Evolutionary conservation across 768 basidiomycete species (phyloP), one percentile per base, ranked within the genome.

Genomic region (Mycena indigotica): DNA sequence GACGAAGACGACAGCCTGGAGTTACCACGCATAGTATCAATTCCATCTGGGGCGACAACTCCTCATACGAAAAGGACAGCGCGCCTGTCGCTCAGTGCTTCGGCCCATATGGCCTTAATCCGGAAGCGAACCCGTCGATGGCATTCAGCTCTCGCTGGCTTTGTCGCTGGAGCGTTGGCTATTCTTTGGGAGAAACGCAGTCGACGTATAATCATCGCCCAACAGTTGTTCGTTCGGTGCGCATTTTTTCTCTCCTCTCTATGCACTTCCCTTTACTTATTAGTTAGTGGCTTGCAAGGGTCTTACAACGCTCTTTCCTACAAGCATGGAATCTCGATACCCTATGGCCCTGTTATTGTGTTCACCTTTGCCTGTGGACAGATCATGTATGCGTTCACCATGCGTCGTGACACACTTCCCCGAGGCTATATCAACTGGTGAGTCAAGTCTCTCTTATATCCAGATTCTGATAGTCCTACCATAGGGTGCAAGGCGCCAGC

Each of bases 271-370:
- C n/a, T n/a, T n/a, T n/a, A n/a, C n/a, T n/a, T n/a, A n/a, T n/a
- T n/a, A 38, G 24, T n/a, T 53, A 86, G 87, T 30, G 88, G 89
- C 2, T 74, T 90, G 2, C 89, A 90, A 67, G 88, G 85, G 2
- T 78, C 81, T 3, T 89, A 84, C 66, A 89, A 88, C 62, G 76
- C 77, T 12, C 79, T 84, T 61, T 79, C 85, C 2, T 57, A 59
- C 28, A 50, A 38, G 35, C 32, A 48, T 26, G 61, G 61, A n/a
- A 44, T 63, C 51, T 45, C 28, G 23, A 38, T 63, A 1, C 61
- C 61, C 8, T 59, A 63, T 21, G 61, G 61, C 17, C 4, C 61
- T 5, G 57, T 63, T 1, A 40, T 63, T 16, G 54, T 63, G 19
- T 63, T 63, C 30, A 41, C 61, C 17, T 21, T 59, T 17, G 52